A percentile compares a stretch with the other conserved stretches of the same genome.
Conservation (phyloP, 108 stramenopile genomes). For the Skeletonema marinoi region DNA sequence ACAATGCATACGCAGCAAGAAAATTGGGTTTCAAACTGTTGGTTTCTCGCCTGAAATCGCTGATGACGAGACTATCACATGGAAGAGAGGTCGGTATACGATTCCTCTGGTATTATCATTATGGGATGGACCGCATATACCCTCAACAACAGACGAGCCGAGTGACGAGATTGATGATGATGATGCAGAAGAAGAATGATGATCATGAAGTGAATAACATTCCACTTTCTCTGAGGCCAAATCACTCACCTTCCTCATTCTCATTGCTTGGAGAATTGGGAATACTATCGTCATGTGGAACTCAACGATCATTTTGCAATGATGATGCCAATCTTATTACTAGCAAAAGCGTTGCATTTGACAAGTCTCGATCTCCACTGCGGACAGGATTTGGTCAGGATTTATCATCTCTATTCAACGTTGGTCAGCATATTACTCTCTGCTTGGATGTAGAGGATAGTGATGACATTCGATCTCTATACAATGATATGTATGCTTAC, state of each 20-base stretch:
- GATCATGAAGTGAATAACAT: background rate
- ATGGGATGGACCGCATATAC: conserved; percentile 71
- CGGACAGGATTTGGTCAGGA: conserved; percentile 49
- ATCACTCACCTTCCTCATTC: conserved; percentile 34
- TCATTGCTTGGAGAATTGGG: conserved; percentile 34
- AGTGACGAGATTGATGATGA: conserved; percentile 2
- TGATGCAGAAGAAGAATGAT: background rate
- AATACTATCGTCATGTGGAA: conserved; percentile 27
- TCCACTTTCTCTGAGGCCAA: conserved; percentile 27
- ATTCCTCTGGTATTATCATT: conserved; percentile 69
- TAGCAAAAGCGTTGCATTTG: background rate
- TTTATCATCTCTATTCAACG: conserved; percentile 76
- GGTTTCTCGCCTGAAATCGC: conserved; percentile 20
- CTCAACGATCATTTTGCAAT: conserved; percentile 16
- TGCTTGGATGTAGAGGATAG: conserved; percentile 29
- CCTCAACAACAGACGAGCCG: background rate
- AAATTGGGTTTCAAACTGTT: conserved; percentile 35
- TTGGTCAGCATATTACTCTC: conserved; percentile 87
- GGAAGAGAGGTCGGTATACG: conserved; percentile 37
- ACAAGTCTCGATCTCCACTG: background rate
- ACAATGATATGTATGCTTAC: conserved; percentile 25
- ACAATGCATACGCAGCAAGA: conserved; percentile 41
- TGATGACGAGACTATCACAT: conserved; percentile 8
- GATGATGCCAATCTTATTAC: background rate
- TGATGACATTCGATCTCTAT: conserved; percentile 22